phyloP scores from a whole-genome alignment of 257 asterid genomes.

The Lycium ferocissimum region DNA sequence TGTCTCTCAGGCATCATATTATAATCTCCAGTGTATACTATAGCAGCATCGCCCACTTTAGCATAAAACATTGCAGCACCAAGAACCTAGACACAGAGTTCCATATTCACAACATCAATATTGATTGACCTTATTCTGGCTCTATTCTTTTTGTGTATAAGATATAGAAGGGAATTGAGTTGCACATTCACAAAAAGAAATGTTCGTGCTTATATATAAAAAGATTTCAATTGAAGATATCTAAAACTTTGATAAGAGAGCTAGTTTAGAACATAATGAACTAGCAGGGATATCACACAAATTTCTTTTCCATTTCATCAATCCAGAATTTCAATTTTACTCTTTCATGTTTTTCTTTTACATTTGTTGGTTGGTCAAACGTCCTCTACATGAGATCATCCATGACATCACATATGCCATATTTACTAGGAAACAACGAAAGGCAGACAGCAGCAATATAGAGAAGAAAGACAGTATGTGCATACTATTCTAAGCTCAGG shows the following conservation, averaged over 20 bases:
- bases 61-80: conserved; percentile 99
- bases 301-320: conserved; percentile 2
- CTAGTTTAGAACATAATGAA: background rate
- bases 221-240: background rate
- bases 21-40: conserved; percentile 93
- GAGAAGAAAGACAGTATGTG: background rate
- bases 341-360: conserved; percentile 6
- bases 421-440: conserved; percentile 1
- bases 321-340: background rate
- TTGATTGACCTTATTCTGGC: background rate
- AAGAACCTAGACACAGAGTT: conserved; percentile 65
- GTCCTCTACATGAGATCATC: background rate
- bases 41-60: conserved; percentile 86
- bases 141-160: conserved; percentile 5
- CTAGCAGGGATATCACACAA: background rate
- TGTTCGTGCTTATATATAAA: background rate
- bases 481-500: background rate
- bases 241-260: background rate
- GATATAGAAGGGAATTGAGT: conserved; percentile 13
- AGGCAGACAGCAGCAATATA: conserved; percentile 10
- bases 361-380: conserved; percentile 14
- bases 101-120: conserved; percentile 11
- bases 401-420: background rate
- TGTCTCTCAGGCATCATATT: conserved; percentile 95
- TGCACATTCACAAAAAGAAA: conserved; percentile 12